Base-by-base conservation (phyloP, 805 yeast genomes). In the Candida mattraensis region DNA sequence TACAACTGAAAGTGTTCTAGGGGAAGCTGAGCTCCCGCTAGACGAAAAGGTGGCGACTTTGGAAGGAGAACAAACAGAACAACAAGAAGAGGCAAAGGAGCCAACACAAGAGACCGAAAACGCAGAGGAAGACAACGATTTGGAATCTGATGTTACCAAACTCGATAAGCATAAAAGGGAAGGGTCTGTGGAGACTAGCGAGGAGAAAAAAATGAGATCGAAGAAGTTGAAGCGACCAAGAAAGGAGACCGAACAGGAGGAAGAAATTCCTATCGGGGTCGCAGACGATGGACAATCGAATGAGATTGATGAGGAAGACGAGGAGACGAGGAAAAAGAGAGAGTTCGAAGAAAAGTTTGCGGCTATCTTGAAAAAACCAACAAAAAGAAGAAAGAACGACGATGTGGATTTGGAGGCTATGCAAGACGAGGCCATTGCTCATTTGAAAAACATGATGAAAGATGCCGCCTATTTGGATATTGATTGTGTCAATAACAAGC, bases 341-440 rank as follows among this genome's bases (percentile, higher is more conserved):
- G 79, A 76, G 45, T 71, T 93, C 45, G 98, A 93, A 61, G 91
- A 79, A 40, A 77, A 72, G 50, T 74, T 93, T 66, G 93, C 83
- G 46, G 77, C 79, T 26, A 82, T 95, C 1, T 63, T 91, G 44
- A 86, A 85, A 59, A 68, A 70, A 43, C 71, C 68, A 33, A 71
- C 74, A 13, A 72, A 74, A 44, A 72, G 82, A 40, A 78, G 83
- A 51, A 77, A 74, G 53, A 78, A 83, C 31, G 91, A 85, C 51
- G 98, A 93, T 51, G 95, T 87, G 55, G 99, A 93, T 64, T 66
- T 93, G 47, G 98, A 94, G 58, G 82, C 87, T 54, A 83, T 87
- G 82, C 94, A 89, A 58, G 99, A 93, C 69, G 97, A 89, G 56
- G 75, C 77, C 42, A 86, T 93, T 46, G 79, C 87, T 35, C 73